Conservation (phyloP, 768 basidiomycete species). For the Neoboletus magnificus region DNA sequence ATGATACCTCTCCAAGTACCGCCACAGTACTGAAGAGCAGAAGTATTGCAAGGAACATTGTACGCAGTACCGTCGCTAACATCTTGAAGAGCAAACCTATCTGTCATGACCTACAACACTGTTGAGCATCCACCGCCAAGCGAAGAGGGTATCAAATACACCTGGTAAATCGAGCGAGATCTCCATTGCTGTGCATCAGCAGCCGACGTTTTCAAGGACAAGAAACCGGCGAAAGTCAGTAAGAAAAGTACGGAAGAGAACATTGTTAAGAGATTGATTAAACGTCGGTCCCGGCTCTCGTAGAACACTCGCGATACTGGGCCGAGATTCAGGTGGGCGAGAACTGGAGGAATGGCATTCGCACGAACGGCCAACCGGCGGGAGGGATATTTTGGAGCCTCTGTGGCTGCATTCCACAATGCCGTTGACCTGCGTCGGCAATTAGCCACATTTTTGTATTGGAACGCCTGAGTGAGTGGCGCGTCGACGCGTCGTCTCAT, state of each 20-base stretch:
- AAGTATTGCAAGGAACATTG: slow-evolving; percentile 43
- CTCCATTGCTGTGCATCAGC: slow-evolving; percentile 50
- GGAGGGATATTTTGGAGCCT: slow-evolving; percentile 4
- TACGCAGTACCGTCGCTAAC: slow-evolving; percentile 27
- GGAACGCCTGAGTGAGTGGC: background rate
- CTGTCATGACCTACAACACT: slow-evolving; percentile 44
- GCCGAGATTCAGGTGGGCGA: background rate
- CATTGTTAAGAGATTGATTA: slow-evolving; percentile 4
- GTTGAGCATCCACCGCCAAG: background rate
- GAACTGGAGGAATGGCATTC: slow-evolving; percentile 5
- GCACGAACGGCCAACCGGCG: background rate
- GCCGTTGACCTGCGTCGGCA: slow-evolving; percentile 26
- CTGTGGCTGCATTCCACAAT: slow-evolving; percentile 18
- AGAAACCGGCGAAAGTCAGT: slow-evolving; percentile 6
- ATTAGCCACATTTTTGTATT: slow-evolving; percentile 10
- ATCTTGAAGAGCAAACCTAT: slow-evolving; percentile 55
- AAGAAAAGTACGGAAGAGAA: slow-evolving; percentile 5
- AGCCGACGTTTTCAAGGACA: slow-evolving; percentile 20
- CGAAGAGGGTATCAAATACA: slow-evolving; percentile 3
- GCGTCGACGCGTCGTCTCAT: slow-evolving; percentile 15
- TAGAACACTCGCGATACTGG: slow-evolving; percentile 2
- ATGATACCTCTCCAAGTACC: slow-evolving; percentile 54
- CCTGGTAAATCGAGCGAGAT: slow-evolving; percentile 55
- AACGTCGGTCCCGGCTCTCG: background rate
- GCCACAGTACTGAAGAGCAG: slow-evolving; percentile 50